Conservation (phyloP, 2,329 filamentous ascomycete genomes). For the Juglanconis juglandina region DNA sequence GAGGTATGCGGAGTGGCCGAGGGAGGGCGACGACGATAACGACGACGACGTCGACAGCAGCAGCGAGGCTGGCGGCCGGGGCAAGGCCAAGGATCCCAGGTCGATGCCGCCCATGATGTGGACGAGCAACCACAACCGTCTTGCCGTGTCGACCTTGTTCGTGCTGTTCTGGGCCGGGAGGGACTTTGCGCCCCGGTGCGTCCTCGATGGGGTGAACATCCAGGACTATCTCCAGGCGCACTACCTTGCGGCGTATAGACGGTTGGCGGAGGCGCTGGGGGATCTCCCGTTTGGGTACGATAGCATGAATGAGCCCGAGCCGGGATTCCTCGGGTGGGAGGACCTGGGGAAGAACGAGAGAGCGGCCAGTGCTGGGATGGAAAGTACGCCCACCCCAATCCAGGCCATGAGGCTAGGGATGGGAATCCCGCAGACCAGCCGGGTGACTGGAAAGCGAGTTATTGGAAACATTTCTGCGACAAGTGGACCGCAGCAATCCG, state of each 20-base stretch:
- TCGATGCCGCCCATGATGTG: conserved; percentile 25
- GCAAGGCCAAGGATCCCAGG: conserved; percentile 22
- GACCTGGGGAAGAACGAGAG: conserved; percentile 20
- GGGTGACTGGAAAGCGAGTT: conserved; percentile 20
- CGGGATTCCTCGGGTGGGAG: conserved; percentile 21
- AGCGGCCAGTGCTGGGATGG: conserved; percentile 22
- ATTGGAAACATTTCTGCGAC: conserved; percentile 22
- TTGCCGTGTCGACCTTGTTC: conserved; percentile 22
- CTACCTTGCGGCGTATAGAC: conserved; percentile 22
- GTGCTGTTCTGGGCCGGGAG: conserved; percentile 23
- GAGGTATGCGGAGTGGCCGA: conserved; percentile 24
- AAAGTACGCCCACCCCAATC: conserved; percentile 22
- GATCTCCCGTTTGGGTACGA: conserved; percentile 23
- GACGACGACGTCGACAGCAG: no score
- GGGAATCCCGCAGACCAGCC: conserved; percentile 15
- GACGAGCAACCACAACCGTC: conserved; percentile 26
- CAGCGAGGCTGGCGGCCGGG: background rate
- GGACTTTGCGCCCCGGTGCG: conserved; percentile 22
- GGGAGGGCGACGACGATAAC: conserved; percentile 5
- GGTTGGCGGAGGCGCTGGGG: conserved; percentile 18
- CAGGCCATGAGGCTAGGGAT: conserved; percentile 23
- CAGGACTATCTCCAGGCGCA: conserved; percentile 25
- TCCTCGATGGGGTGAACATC: conserved; percentile 23
- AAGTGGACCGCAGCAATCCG: conserved; percentile 19
- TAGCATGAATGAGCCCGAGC: conserved; percentile 26